These are phyloP conservation scores for Golubevia sp. DNA, from an alignment of 1,284 basidiomycete genomes.

Conservation along the genomic window DNA sequence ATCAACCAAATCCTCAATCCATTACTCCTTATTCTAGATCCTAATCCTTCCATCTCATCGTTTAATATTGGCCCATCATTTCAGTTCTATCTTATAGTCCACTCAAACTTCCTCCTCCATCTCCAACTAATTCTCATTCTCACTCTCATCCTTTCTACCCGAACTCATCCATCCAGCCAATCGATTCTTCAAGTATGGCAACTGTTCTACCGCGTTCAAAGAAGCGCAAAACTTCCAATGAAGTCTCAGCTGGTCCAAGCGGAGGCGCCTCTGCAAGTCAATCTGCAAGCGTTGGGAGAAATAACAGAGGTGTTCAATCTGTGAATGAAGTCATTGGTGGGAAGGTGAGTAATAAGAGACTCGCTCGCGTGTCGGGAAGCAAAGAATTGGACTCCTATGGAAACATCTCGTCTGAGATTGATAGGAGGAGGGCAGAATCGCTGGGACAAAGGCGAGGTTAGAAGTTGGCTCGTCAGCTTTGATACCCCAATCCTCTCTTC, in stretches of 20 bases:
- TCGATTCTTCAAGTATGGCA: slow-evolving; percentile 19
- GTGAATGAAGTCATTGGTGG: slow-evolving; percentile 44
- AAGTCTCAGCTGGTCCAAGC: slow-evolving; percentile 15
- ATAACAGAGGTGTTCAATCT: slow-evolving; percentile 12
- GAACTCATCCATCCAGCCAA: not conserved
- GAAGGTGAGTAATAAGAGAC: slow-evolving; percentile 34
- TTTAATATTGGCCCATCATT: too few species aligned
- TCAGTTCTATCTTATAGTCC: not conserved
- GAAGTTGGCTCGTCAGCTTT: too few species aligned
- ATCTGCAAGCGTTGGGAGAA: slow-evolving; percentile 3
- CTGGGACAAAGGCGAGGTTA: too few species aligned
- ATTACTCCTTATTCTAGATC: too few species aligned
- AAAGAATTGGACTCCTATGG: too few species aligned
- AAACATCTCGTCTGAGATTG: too few species aligned
- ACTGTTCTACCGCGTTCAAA: slow-evolving; percentile 33
- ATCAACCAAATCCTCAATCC: too few species aligned
- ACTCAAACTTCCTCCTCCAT: not conserved
- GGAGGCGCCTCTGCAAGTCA: slow-evolving; percentile 10
- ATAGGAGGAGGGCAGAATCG: too few species aligned
- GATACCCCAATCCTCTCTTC: too few species aligned
- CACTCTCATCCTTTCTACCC: not conserved
- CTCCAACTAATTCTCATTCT: not conserved
- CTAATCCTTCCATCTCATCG: too few species aligned
- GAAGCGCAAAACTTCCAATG: slow-evolving; percentile 31
- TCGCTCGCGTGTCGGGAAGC: too few species aligned